Conservation (phyloP, 2,329 filamentous ascomycete species). For the Alternaria infectoria region DNA sequence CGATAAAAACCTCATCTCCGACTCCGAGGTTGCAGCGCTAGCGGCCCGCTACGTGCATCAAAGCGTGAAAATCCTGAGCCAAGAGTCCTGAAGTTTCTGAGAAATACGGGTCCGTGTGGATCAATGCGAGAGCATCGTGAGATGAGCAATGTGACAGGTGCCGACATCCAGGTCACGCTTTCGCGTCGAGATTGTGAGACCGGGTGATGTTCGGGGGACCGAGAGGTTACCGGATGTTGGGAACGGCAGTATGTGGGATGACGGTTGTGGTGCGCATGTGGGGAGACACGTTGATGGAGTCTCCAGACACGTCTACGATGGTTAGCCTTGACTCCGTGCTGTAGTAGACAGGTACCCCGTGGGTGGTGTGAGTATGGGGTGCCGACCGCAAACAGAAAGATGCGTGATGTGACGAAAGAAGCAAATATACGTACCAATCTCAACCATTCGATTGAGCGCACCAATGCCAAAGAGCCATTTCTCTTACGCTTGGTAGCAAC, state of each 20-base stretch:
- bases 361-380: neutral
- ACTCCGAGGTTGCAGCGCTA: constrained; percentile 32
- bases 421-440: neutral
- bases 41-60: constrained; percentile 21
- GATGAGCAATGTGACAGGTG: constrained; percentile 9
- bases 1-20: constrained; percentile 17
- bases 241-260: constrained; percentile 9
- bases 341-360: neutral
- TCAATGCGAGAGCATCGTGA: constrained; percentile 7
- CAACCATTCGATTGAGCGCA: neutral
- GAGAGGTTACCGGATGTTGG: neutral
- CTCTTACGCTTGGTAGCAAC: neutral
- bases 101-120: constrained; percentile 32
- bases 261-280: constrained; percentile 1
- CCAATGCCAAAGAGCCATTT: neutral
- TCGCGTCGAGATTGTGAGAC: constrained; percentile 16
- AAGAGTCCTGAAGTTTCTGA: constrained; percentile 24
- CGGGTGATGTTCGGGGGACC: constrained; percentile 19
- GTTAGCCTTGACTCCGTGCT: constrained; percentile 8
- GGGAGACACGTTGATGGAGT: constrained; percentile 2
- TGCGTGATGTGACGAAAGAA: neutral
- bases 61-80: constrained; percentile 15
- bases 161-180: constrained; percentile 1
- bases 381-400: neutral
- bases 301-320: constrained; percentile 3